Percentiles rank a stretch among this genome's conserved stretches.
Conservation (phyloP, 1,284 basidiomycete species). For the Cutaneotrichosporon arboriforme region DNA sequence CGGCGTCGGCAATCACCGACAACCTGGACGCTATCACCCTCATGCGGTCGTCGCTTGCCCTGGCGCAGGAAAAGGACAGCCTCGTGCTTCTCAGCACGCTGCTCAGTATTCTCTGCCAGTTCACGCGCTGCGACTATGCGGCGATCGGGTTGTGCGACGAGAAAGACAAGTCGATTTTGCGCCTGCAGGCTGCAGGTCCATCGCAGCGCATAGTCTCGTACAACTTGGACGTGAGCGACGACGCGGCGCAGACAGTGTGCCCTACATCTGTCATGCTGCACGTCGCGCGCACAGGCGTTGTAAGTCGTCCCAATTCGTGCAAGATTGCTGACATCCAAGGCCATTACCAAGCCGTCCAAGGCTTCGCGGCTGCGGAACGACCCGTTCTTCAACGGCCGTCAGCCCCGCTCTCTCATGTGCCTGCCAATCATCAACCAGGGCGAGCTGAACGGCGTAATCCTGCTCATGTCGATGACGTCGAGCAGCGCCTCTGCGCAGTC, state of each 20-base stretch:
- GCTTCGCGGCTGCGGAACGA: conserved; percentile 24
- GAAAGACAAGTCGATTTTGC: conserved; percentile 18
- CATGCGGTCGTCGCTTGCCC: conserved; percentile 33
- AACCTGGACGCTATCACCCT: conserved; percentile 20
- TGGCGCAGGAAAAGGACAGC: conserved; percentile 37
- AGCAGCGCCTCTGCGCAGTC: conserved; percentile 21
- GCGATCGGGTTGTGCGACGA: conserved; percentile 33
- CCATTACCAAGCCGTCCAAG: conserved; percentile 21
- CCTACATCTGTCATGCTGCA: conserved; percentile 34
- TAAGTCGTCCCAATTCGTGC: too few species aligned
- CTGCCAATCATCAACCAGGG: conserved; percentile 37
- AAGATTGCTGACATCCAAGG: too few species aligned
- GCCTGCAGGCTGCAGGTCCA: conserved; percentile 31
- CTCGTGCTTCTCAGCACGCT: conserved; percentile 30
- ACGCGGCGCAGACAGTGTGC: conserved; percentile 20
- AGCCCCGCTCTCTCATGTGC: conserved; percentile 27
- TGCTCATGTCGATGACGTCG: conserved; percentile 27
- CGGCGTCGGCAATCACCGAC: background rate
- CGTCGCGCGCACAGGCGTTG: conserved; percentile 29
- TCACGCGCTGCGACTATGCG: conserved; percentile 34
- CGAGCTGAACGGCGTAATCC: conserved; percentile 27
- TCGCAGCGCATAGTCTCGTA: conserved; percentile 28
- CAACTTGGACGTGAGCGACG: conserved; percentile 27
- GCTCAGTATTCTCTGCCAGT: conserved; percentile 34
- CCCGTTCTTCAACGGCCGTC: conserved; percentile 27